A percentile compares a stretch with the other conserved stretches of the same genome.
Evolutionary conservation across 768 basidiomycete genomes (phyloP).

Genomic region (Boletus vermiculosoides): DNA sequence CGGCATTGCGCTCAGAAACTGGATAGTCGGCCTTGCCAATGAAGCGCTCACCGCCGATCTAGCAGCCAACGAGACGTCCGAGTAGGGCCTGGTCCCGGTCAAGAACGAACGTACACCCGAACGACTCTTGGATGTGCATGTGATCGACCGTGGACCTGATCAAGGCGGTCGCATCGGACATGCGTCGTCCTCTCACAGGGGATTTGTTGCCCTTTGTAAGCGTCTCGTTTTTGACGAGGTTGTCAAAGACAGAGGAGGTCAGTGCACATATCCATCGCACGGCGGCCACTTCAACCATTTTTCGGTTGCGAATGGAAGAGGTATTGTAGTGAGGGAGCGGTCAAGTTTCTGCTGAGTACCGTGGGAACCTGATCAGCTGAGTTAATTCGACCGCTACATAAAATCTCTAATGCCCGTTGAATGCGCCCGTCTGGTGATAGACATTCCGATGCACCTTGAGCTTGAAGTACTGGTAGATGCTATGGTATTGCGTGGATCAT

Average conservation of each 20-base stretch:
- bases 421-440: too few species aligned
- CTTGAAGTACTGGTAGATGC: too few species aligned
- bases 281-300: conserved; percentile 81
- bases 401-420: too few species aligned
- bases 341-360: too few species aligned
- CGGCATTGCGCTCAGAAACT: conserved; percentile 46
- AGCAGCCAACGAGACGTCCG: conserved; percentile 49
- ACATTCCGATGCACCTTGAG: too few species aligned
- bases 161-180: conserved; percentile 74
- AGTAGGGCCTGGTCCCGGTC: conserved; percentile 74
- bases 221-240: conserved; percentile 81
- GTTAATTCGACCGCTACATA: too few species aligned
- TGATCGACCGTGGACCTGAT: conserved; percentile 82
- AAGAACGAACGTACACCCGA: conserved; percentile 45
- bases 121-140: conserved; percentile 73
- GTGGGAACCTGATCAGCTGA: too few species aligned
- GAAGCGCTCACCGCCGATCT: conserved; percentile 65
- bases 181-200: conserved; percentile 43
- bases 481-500: too few species aligned
- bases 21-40: conserved; percentile 81
- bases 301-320: conserved; percentile 61
- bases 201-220: conserved; percentile 89
- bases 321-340: conserved; percentile 45
- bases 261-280: conserved; percentile 84
- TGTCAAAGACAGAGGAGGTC: conserved; percentile 83